Base-by-base conservation (phyloP, 768 basidiomycete genomes). In the Podaxis pistillaris region DNA sequence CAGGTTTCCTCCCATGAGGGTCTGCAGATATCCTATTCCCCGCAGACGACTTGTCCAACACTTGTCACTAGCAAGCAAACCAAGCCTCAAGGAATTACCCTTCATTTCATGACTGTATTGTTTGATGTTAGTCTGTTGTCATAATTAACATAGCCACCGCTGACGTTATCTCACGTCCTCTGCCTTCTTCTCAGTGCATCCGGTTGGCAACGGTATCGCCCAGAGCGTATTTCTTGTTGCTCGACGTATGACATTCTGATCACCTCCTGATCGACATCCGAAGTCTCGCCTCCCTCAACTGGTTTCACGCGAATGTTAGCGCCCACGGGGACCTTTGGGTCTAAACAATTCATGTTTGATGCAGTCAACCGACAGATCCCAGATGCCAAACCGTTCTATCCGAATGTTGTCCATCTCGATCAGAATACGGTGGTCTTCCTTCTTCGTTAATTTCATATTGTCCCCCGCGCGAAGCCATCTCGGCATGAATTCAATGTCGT, bases 361-460 rank as follows among this genome's bases (percentile, higher is more conserved):
- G 38, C 11, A 9, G 46, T 13, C 33, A 47, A 49, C 24, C 30
- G 30, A 36, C 57, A 49, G 56, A 46, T 57, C 56, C 3, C 56
- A 57, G 40, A 28, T 57, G 28, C 24, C 56, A 56, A 36, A 2
- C 17, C 13, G 51, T 13, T 22, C 46, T 49, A 30, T 13, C n/a
- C 46, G 24, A 47, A 30, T n/a, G 54, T 28, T 24, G 54, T 56
- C 54, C 57, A 58, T 47, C 57, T 49, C 22, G 38, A 60, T 60
- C 51, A 52, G 17, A 52, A 44, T 22, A 17, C n/a, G 12, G 26
- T 41, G 37, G 37, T 22, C 22, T 22, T 24, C 54, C 38, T 37
- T 26, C 37, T 22, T 53, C 53, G 51, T 54, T 51, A 22, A 37
- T 9, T 44, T 44, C 15, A 44, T 40, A 55, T 56, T 11, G n/a